These are phyloP conservation scores for Mrakiaceae sp. DNA, from an alignment of 1,284 basidiomycete genomes.

Conservation along the genomic window DNA sequence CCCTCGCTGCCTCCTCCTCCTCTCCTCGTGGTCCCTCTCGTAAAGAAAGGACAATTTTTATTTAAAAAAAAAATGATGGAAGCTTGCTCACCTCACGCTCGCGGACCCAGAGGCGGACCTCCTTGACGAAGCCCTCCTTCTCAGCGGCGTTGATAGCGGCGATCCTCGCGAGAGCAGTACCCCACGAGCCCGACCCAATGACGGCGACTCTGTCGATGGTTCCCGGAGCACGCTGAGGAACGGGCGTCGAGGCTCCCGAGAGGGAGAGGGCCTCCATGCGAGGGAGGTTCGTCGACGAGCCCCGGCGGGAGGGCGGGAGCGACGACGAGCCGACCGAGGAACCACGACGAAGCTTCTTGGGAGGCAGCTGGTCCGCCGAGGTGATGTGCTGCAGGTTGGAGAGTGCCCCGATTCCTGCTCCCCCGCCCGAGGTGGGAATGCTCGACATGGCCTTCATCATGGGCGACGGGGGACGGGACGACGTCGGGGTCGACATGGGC, in stretches of 20 bases:
- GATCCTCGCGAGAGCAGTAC: slow-evolving; percentile 46
- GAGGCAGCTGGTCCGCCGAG: not conserved
- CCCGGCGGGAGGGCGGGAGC: slow-evolving; percentile 4
- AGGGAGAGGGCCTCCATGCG: slow-evolving; percentile 13
- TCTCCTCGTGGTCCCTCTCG: no score
- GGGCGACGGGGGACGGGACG: slow-evolving; percentile 15
- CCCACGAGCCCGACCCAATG: slow-evolving; percentile 44
- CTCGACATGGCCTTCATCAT: slow-evolving; percentile 2
- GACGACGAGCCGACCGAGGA: slow-evolving; percentile 11
- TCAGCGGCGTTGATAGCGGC: slow-evolving; percentile 41
- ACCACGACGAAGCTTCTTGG: slow-evolving; percentile 14
- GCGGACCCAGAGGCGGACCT: slow-evolving; percentile 44
- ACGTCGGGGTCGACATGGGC: slow-evolving; percentile 10
- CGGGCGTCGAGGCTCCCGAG: not conserved
- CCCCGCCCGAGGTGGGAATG: no score
- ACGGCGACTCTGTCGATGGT: slow-evolving; percentile 40
- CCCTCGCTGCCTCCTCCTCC: no score
- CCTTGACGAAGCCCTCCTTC: slow-evolving; percentile 37
- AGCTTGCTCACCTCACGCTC: slow-evolving; percentile 30
- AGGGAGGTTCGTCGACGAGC: slow-evolving; percentile 13
- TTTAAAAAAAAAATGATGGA: slow-evolving; percentile 4
- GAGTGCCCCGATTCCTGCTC: slow-evolving; percentile 1
- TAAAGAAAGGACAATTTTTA: no score
- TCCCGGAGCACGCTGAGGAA: slow-evolving; percentile 2
- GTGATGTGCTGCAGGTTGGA: slow-evolving; percentile 14